Base-by-base conservation (phyloP, 345 rosid species). In the Bruguiera sexangula region DNA sequence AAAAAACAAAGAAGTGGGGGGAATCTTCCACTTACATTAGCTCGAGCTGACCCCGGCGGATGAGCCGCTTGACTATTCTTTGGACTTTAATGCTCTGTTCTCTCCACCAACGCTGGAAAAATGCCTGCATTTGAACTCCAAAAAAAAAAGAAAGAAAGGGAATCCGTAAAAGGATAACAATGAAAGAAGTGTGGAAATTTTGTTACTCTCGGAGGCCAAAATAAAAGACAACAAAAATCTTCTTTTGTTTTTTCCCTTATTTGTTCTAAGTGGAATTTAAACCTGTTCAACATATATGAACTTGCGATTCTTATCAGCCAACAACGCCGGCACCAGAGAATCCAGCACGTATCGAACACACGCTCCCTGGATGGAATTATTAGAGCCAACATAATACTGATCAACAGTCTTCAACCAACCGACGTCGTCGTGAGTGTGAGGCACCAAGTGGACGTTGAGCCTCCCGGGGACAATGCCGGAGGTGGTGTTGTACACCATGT, bases 381-480 rank as follows among this genome's bases (percentile, higher is more conserved):
- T 85, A 70, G 88, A 81, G 58, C 88, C 88, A 54, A 85, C 86
- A 59, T 85, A 85, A 52, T 85, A 85, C 69, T 85, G 88, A 73
- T 85, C 88, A 46, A 85, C 63, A 37, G 88, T 85, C 69, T 85
- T 85, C 73, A 85, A 77, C 88, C 88, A 85, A 19, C 88, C 88
- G 67, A 82, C 88, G 77, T 85, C 88, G 24, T 85, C 88, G 32
- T 85, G 88, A 2, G 83, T 10, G 63, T 85, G 88, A 63, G 88
- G 66, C 75, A 85, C 88, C 82, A 85, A 79, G 74, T 85, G 88
- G 65, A 85, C 89, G 59, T 82, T 85, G 69, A 85, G 69, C 82
- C 81, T 85, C 78, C 85, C 83, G 0, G 83, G 81, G 24, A 75
- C 82, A 24, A 79, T 57, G 37, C 69, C 31, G 11, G 86, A 71